Base-by-base conservation (phyloP, 2,329 filamentous ascomycete genomes). In the Bipolaris victoriae region DNA sequence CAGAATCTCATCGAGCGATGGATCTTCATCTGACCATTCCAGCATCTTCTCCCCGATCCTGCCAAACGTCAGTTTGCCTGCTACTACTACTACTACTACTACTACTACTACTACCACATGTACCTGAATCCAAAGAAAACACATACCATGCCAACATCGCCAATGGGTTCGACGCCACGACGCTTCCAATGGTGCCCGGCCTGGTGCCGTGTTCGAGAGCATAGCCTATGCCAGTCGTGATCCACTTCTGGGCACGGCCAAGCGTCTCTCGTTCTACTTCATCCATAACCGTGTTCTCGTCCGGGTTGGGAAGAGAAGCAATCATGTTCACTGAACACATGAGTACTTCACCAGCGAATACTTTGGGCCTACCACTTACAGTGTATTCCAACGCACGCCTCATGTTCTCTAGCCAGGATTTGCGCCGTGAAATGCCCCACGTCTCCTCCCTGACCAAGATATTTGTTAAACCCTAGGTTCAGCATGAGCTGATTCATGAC, bases 401-500 rank as follows among this genome's bases (percentile, higher is more conserved):
- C 72, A 50, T 79, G 77, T 1, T 66, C 64, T 0, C 67, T 67
- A 1, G 73, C 76, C 51, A 86, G 61, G 0, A 78, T 57, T 11
- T 79, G 68, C 0, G 78, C 72, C 4, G 83, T 57, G 29, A 78
- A 75, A 52, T 78, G 80, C 0, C 84, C 83, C 1, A 88, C 71
- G 64, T 88, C 86, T 9, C 85, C 86, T 5, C 86, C 86, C 64
- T 87, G 84, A 0, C 78, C 78, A 11, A 86, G 68, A 57, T 87
- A 88, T 2, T 81, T 82, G 1, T 67, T 57, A 55, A 87, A 86
- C 0, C 85, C 85, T 0, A 88, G 77, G 0, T 78, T 77, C 3
- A 80, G 55, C 83, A 88, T 86, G 15, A 88, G 63, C 29, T 79
- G 73, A 68, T 87, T 75, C 49, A 86, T 73, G n/a, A 84, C 68